These are phyloP conservation scores for Apiospora sp. DNA, from an alignment of 2,329 filamentous ascomycete species.

Conservation along the genomic window DNA sequence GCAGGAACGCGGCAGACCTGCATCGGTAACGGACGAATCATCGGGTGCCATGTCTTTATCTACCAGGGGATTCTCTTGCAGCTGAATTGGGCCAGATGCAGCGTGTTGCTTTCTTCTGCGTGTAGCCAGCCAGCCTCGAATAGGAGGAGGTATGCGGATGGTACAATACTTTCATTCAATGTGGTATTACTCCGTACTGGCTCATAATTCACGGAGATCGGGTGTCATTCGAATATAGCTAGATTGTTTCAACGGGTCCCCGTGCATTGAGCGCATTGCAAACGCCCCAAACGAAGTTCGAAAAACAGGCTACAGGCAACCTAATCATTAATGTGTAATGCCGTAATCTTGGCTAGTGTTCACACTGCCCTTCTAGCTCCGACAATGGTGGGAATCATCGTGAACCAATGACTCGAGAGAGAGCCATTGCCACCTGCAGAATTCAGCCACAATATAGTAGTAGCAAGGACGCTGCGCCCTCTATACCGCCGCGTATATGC, in stretches of 20 bases:
- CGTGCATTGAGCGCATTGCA: constrained; percentile 6
- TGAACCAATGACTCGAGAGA: constrained; percentile 4
- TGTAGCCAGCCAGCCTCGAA: background rate
- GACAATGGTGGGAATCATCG: constrained; percentile 8
- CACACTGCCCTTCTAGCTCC: constrained; percentile 18
- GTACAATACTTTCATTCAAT: background rate
- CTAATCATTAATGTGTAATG: constrained; percentile 13
- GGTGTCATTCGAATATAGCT: background rate
- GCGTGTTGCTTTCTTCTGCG: background rate
- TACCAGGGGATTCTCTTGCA: constrained; percentile 1
- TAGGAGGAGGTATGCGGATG: background rate
- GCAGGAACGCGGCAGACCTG: constrained; percentile 19
- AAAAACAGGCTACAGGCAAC: constrained; percentile 11
- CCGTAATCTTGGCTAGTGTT: constrained; percentile 17
- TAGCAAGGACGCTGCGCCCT: constrained; percentile 13
- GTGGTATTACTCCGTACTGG: background rate
- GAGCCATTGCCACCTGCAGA: constrained; percentile 4
- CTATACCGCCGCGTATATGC: constrained; percentile 4
- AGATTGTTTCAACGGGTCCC: constrained; percentile 14
- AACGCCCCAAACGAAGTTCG: constrained; percentile 17
- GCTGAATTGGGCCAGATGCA: background rate
- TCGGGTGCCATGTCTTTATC: background rate
- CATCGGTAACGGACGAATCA: constrained; percentile 12
- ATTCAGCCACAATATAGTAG: constrained; percentile 16
- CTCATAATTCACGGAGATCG: background rate